These are phyloP conservation scores for Ustilago nuda DNA, from an alignment of 1,284 basidiomycete species.

Conservation along the genomic window DNA sequence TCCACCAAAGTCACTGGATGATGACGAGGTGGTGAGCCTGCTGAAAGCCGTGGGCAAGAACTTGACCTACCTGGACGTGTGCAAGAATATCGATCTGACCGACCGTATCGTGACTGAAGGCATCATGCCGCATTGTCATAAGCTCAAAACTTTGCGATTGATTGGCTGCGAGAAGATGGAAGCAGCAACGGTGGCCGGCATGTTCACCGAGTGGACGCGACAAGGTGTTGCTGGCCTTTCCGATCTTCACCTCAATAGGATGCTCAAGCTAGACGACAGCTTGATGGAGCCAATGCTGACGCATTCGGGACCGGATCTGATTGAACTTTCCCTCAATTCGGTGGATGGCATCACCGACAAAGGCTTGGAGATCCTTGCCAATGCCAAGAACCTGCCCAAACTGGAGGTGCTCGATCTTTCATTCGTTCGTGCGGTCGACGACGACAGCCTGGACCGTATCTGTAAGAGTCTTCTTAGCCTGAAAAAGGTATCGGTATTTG, in stretches of 20 bases:
- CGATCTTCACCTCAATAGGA: conserved; percentile 63
- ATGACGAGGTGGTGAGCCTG: conserved; percentile 75
- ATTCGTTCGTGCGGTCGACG: conserved; percentile 86
- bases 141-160: conserved; percentile 75
- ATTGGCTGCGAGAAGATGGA: conserved; percentile 75
- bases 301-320: conserved; percentile 78
- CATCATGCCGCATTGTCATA: conserved; percentile 74
- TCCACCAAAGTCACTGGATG: conserved; percentile 72
- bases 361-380: conserved; percentile 73
- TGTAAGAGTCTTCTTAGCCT: conserved; percentile 69
- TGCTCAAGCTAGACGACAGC: conserved; percentile 72
- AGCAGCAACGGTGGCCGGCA: conserved; percentile 35
- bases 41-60: conserved; percentile 73
- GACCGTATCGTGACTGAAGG: conserved; percentile 76
- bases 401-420: conserved; percentile 81
- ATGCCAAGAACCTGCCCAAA: conserved; percentile 43
- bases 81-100: conserved; percentile 75
- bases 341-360: conserved; percentile 77
- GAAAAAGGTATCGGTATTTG: conserved; percentile 66
- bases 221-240: conserved; percentile 40
- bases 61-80: conserved; percentile 75
- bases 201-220: conserved; percentile 39
- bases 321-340: conserved; percentile 80
- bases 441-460: conserved; percentile 81
- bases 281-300: conserved; percentile 77